Percentiles rank a stretch among this genome's conserved stretches.
phyloP scores from a whole-genome alignment of 1,284 basidiomycete genomes.

The Rhodofomes roseus region DNA sequence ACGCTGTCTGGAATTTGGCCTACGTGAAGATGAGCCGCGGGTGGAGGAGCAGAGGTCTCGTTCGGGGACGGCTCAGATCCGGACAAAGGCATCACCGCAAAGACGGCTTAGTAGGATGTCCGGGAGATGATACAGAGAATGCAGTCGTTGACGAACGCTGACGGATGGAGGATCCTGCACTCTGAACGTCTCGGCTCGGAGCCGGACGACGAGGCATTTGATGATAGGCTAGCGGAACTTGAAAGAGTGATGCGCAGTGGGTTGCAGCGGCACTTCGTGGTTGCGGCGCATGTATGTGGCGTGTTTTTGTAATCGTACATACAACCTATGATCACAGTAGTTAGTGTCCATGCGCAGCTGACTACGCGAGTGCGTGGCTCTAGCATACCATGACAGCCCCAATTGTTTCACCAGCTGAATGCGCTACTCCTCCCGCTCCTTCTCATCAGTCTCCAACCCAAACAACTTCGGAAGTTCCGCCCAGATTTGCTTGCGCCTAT shows the following conservation, averaged over 20 bases:
- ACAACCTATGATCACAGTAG: no score
- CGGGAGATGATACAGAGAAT: conserved; percentile 46
- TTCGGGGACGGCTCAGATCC: background rate
- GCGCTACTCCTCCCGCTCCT: no score
- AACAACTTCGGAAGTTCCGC: no score
- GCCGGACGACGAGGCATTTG: background rate
- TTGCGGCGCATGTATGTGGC: no score
- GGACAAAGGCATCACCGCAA: conserved; percentile 15
- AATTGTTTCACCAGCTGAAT: no score
- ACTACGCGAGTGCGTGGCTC: no score
- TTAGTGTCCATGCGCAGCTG: no score
- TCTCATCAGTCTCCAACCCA: no score
- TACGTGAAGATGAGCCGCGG: conserved; percentile 43
- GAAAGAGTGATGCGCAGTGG: background rate
- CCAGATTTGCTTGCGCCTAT: no score
- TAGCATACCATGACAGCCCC: no score
- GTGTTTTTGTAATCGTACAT: no score
- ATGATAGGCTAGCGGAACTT: background rate
- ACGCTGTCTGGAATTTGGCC: conserved; percentile 49
- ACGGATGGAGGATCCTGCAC: background rate
- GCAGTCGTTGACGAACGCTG: conserved; percentile 33
- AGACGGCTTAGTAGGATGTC: conserved; percentile 41
- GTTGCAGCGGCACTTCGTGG: background rate
- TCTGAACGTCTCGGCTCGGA: background rate
- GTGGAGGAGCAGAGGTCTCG: conserved; percentile 37